A percentile compares a stretch with the other conserved stretches of the same genome.
Conservation (phyloP, 2,329 filamentous ascomycete species). For the Diatrype stigma region DNA sequence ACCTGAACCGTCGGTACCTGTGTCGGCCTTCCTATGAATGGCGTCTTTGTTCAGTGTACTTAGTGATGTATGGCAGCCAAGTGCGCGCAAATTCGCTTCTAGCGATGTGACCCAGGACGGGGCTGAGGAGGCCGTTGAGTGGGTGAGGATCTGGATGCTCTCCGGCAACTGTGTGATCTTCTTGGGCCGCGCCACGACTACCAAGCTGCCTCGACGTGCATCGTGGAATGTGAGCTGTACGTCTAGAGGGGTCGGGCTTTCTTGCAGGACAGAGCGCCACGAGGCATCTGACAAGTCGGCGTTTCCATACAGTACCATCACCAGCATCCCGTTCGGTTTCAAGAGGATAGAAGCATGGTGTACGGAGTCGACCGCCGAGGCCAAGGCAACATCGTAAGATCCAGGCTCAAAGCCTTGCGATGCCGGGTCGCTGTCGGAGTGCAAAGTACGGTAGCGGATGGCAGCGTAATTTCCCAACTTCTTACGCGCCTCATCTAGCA, state of each 20-base stretch:
- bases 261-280: neutral
- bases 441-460: neutral
- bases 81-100: neutral
- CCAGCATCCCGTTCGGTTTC: slow-evolving; percentile 1
- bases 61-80: neutral
- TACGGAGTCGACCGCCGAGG: neutral
- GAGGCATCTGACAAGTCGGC: neutral
- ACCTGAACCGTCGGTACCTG: neutral
- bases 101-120: neutral
- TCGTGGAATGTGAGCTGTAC: slow-evolving; percentile 1
- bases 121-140: neutral
- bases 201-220: neutral
- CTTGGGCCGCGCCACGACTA: neutral
- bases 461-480: neutral
- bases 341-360: slow-evolving; percentile 1
- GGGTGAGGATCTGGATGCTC: slow-evolving; percentile 1
- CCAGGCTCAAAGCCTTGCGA: neutral
- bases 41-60: neutral
- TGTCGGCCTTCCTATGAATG: neutral
- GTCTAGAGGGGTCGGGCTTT: neutral
- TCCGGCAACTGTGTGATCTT: neutral
- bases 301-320: neutral
- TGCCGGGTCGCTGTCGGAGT: neutral
- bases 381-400: neutral
- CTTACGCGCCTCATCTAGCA: neutral